A percentile compares a stretch with the other conserved stretches of the same genome.
Conservation (phyloP, 768 basidiomycete species). For the Serpula lacrymans region DNA sequence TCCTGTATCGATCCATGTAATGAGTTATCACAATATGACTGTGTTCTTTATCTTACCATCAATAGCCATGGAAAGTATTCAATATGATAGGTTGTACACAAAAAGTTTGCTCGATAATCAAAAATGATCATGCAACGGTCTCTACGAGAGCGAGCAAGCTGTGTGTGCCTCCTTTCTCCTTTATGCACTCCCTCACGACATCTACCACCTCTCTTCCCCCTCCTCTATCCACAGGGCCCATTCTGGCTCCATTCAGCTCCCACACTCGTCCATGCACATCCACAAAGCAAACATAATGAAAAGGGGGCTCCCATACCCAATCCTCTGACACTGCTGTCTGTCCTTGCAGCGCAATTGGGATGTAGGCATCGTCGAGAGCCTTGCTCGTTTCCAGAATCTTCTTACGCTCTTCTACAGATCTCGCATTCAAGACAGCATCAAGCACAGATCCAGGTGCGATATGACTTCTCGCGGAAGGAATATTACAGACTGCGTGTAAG, state of each 20-base stretch:
- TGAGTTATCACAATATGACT: too few species aligned
- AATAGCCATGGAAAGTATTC: too few species aligned
- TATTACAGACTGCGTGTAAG: slow-evolving; percentile 31
- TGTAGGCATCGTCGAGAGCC: slow-evolving; percentile 28
- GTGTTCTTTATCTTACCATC: too few species aligned
- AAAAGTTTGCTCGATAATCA: too few species aligned
- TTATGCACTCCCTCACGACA: slow-evolving; percentile 22
- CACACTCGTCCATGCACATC: slow-evolving; percentile 22
- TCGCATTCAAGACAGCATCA: slow-evolving; percentile 19
- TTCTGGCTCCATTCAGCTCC: slow-evolving; percentile 32
- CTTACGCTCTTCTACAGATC: slow-evolving; percentile 24
- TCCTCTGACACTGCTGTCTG: slow-evolving; percentile 23
- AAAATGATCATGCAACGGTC: too few species aligned
- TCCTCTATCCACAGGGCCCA: slow-evolving; percentile 30
- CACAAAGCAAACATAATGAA: slow-evolving; percentile 34
- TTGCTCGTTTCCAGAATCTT: slow-evolving; percentile 25
- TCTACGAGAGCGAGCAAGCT: too few species aligned
- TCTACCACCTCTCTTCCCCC: slow-evolving; percentile 15
- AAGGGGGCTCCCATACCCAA: slow-evolving; percentile 27
- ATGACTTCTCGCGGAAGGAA: neutral
- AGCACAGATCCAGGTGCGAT: slow-evolving; percentile 22
- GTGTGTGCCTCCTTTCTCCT: slow-evolving; percentile 16
- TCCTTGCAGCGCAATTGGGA: slow-evolving; percentile 27
- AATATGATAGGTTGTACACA: too few species aligned
- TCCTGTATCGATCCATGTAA: too few species aligned